phyloP scores from a whole-genome alignment of 2,329 filamentous ascomycete species.

The Penicillium sp. region DNA sequence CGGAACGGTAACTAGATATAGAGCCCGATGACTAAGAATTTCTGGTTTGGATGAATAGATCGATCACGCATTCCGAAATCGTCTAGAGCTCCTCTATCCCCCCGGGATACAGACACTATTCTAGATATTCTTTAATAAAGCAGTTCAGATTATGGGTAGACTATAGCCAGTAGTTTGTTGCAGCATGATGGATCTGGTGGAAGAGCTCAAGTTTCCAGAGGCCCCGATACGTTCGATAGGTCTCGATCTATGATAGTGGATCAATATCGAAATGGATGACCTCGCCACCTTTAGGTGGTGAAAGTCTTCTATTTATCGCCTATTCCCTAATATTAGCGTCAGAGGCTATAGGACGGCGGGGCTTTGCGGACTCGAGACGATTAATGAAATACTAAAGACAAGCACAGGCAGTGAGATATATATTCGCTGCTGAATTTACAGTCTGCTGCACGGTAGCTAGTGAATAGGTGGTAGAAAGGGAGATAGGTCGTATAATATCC shows the following conservation, averaged over 20 bases:
- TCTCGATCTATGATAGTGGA: neutral
- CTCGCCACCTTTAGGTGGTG: neutral
- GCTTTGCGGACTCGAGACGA: neutral
- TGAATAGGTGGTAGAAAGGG: neutral
- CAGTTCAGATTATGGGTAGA: neutral
- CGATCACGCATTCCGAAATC: neutral
- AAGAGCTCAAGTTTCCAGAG: neutral
- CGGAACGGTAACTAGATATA: neutral
- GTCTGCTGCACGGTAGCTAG: neutral
- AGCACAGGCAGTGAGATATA: neutral
- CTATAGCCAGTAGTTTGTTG: neutral
- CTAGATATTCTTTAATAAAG: neutral
- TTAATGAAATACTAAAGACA: neutral
- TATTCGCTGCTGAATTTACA: neutral
- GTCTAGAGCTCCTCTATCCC: neutral
- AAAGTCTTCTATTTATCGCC: neutral
- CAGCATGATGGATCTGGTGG: neutral
- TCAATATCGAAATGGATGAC: neutral
- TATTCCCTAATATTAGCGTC: neutral
- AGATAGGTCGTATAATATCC: neutral
- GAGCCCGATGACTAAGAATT: neutral
- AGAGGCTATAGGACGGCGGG: neutral
- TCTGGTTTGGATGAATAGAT: neutral
- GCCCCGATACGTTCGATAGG: neutral
- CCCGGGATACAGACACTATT: neutral